Evolutionary conservation across 208 protist genomes (phyloP), one percentile per base, ranked within the genome.

Genomic region (Leishmania amazonensis): DNA sequence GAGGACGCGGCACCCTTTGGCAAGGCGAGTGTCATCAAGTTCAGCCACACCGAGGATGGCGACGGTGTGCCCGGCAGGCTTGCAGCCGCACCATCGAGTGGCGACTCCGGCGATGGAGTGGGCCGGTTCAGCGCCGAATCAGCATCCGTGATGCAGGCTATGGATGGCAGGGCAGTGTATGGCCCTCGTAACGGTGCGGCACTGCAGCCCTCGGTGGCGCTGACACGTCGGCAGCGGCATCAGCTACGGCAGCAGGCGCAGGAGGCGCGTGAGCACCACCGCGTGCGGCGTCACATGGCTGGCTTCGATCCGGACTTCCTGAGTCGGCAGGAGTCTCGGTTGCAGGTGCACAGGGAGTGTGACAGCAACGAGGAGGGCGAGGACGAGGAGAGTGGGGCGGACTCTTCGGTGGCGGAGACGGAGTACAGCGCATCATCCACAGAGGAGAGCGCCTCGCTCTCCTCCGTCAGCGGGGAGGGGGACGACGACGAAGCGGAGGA

Each of bases 231-330:
- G 31, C 73, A 81, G 75, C 78, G 75, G 21, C 78, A 78, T 24
- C 78, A 75, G 67, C 67, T 31, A 60, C 62, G 62, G 7, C 51
- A 73, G 78, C 49, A 65, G 47, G 78, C 72, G 7, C 73, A 64
- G 21, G 67, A 81, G 83, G 65, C 42, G 21, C 83, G 83, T 0
- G 74, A 81, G 53, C 81, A 76, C 15, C 40, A 82, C 28, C 83
- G 83, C 19, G 79, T 87, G 75, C 67, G 64, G 28, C 75, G 47
- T 17, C 83, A 90, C 75, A 81, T 87, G 81, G 57, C 80, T 35
- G 85, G 81, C 58, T 90, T 86, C 45, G 87, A 90, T 38, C 53
- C 73, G 60, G 85, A 76, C 31, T 84, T 73, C 38, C 68, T 90
- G 2, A 60, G 19, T 0, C 71, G 74, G 11, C 53, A 88, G 49